Conservation (phyloP, 768 basidiomycete genomes). For the Roridomyces roridus region DNA sequence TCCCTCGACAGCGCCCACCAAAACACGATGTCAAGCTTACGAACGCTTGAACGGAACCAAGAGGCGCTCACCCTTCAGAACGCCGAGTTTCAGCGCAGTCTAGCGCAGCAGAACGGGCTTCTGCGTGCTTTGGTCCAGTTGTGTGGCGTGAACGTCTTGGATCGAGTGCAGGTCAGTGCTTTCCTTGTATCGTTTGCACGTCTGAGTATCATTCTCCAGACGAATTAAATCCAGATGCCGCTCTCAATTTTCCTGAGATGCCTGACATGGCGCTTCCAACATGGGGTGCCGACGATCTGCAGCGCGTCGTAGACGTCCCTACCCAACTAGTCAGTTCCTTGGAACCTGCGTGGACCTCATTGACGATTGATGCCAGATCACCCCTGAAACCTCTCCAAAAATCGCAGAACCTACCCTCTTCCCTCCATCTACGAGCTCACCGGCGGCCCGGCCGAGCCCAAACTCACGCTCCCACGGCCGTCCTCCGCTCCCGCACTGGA, state of each 20-base stretch:
- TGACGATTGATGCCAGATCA: too few species aligned
- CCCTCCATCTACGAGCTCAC: constrained; percentile 23
- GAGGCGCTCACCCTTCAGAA: constrained; percentile 73
- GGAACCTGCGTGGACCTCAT: too few species aligned
- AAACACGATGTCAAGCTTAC: constrained; percentile 58
- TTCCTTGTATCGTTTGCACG: constrained; percentile 13
- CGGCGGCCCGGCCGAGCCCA: constrained; percentile 35
- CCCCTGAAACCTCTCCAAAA: too few species aligned
- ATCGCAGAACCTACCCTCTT: constrained; percentile 14
- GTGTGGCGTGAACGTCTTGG: constrained; percentile 64
- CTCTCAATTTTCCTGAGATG: too few species aligned
- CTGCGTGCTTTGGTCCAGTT: constrained; percentile 82
- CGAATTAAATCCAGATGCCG: too few species aligned
- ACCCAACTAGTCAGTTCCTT: too few species aligned
- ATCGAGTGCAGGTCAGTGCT: constrained; percentile 26
- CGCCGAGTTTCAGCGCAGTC: constrained; percentile 72
- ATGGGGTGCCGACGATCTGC: too few species aligned
- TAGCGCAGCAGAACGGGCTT: constrained; percentile 85
- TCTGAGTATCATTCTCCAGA: too few species aligned
- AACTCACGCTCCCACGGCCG: constrained; percentile 65
- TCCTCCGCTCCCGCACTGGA: constrained; percentile 91
- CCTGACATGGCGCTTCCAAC: too few species aligned
- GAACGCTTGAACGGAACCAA: constrained; percentile 66
- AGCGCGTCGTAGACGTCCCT: too few species aligned
- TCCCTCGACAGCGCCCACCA: constrained; percentile 52